Evolutionary conservation across 805 yeast species (phyloP), one percentile per base, ranked within the genome.

Genomic region (Huiozyma sinensis): DNA sequence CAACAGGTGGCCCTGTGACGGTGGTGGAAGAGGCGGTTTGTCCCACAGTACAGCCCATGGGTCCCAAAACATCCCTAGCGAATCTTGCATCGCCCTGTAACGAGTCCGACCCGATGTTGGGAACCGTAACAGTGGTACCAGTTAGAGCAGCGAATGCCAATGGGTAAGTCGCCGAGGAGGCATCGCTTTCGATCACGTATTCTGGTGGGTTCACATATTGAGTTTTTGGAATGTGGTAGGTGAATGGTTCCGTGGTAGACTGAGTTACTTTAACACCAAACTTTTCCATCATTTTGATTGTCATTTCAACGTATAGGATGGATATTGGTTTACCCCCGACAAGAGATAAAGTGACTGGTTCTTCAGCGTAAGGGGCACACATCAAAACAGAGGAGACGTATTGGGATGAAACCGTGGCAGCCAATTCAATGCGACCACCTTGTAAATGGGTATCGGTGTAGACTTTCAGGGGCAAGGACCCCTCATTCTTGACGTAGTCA

Each of bases 251-350:
- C 31, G 82, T 73, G 6, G 69, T 58, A 4, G 94, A 82, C 52
- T 74, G 75, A 32, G 73, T 71, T 7, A 92, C 98, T 11, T 67
- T 63, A 41, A 92, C 72, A 44, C 98, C 97, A 60, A 92, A 92
- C 17, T 82, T 71, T 40, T 74, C 76, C 98, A 92, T 92, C 95
- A 92, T 85, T 44, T 81, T 79, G 49, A 89, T 83, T 3, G 98
- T 92, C 98, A 92, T 92, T 59, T 89, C 96, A 51, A 92, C 88
- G 71, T 92, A 92, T 53, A 90, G 72, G 62, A 87, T 94, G 10
- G 97, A 90, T 48, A 92, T 86, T 51, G 98, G 98, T 63, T 89
- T 89, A 35, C 98, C 98, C 31, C 97, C 98, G 17, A 84, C 89
- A 47, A 92, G 72, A 7, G 90, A 68, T 58, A 92, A 74, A 7